These are phyloP conservation scores for Margaritispora aquatica DNA, from an alignment of 495 filamentous ascomycete genomes.

Conservation along the genomic window DNA sequence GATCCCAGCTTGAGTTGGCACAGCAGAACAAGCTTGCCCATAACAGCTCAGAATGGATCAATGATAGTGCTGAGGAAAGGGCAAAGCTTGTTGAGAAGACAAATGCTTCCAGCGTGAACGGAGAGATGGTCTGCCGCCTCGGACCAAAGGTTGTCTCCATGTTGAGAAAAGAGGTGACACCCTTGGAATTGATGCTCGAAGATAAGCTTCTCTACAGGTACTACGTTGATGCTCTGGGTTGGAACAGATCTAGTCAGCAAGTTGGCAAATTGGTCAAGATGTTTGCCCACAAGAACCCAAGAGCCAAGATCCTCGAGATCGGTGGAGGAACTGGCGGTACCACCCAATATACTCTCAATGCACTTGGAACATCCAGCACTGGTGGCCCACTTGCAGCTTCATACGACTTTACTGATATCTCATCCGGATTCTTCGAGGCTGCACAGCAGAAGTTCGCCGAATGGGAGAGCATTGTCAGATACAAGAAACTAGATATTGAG, in stretches of 20 bases:
- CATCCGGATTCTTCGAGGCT: constrained; percentile 38
- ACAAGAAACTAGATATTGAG: constrained; percentile 41
- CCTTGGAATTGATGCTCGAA: constrained; percentile 10
- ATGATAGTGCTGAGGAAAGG: background rate
- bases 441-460: constrained; percentile 38
- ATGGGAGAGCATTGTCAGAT: constrained; percentile 14
- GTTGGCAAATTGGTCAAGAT: constrained; percentile 13
- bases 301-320: constrained; percentile 41
- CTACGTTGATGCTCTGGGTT: background rate
- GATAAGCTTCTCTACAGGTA: constrained; percentile 4
- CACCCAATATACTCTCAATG: constrained; percentile 26
- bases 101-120: background rate
- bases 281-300: constrained; percentile 35
- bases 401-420: constrained; percentile 47
- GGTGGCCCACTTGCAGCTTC: background rate
- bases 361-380: constrained; percentile 5
- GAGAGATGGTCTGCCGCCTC: constrained; percentile 3
- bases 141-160: background rate
- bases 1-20: too few species aligned
- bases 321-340: constrained; percentile 36
- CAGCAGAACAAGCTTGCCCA: background rate
- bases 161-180: background rate
- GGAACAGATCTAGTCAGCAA: background rate
- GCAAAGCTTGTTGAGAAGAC: background rate
- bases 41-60: background rate